Base-by-base conservation (phyloP, 2,329 filamentous ascomycete genomes). In the Pseudogymnoascus pannorum region DNA sequence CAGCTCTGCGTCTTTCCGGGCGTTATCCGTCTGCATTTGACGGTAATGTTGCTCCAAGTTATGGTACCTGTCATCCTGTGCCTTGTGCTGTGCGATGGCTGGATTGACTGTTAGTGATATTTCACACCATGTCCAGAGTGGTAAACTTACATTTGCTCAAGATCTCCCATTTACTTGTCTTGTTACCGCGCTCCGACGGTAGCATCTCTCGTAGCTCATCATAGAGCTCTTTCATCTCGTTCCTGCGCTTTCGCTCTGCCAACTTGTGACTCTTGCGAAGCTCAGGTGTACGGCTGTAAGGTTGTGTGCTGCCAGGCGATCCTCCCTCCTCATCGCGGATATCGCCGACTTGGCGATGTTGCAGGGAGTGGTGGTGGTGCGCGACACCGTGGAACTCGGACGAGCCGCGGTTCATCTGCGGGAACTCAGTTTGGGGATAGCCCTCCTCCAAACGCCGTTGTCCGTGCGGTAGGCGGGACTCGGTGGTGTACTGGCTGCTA, bases 141-240 rank as follows among this genome's bases (percentile, higher is more conserved):
- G 44, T 24, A 7, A 9, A 72, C 81, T 64, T 76, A 92, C 90
- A 88, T 79, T 93, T 93, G 2, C 88, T 92, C 14, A 95, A 72
- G 57, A 93, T 92, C 68, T 95, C 90, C 90, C 90, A 95, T 68
- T 95, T 95, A 67, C 89, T 92, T 0, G 90, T 90, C 72, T 94
- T 95, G 22, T 87, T 88, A 1, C 90, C 90, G 14, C 90, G 84
- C 68, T 91, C 89, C 67, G 91, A 88, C 1, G 89, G 89, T 76
- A 93, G 87, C 36, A 91, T 78, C 66, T 89, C 87, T 66, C 91
- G 84, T 7, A 94, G 76, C 67, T 91, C 87, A 66, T 94, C 90
- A 70, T 94, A 94, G 0, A 94, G 76, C 69, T 90, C 87, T 75
- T 94, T 94, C 90, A 94, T 94, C 72, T 94, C 90, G 7, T 89